A percentile compares a stretch with the other conserved stretches of the same genome.
Evolutionary conservation across 441 rosid species (phyloP).

Genomic region (Viola pubescens): DNA sequence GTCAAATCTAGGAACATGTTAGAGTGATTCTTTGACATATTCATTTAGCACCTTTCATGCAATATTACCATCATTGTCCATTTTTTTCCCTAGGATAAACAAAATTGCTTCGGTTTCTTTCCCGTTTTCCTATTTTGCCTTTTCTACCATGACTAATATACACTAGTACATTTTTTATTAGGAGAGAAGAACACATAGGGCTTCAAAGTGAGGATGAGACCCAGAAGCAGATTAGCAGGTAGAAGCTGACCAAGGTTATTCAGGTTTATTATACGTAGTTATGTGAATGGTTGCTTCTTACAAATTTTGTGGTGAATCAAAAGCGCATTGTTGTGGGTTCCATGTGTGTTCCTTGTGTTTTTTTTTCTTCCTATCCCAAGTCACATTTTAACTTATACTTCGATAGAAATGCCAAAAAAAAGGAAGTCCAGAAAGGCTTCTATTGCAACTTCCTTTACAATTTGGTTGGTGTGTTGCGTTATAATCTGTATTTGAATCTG

Average conservation of each 20-base stretch:
- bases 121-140: no score
- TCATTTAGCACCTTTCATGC: no score
- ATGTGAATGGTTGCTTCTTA: conserved; percentile 27
- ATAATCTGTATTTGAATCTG: not conserved
- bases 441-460: conserved; percentile 14
- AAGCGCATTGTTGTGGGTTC: conserved; percentile 23
- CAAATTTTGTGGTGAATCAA: conserved; percentile 33
- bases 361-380: not conserved
- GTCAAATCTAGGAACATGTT: no score
- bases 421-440: conserved; percentile 20
- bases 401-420: conserved; percentile 35
- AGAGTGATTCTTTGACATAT: no score
- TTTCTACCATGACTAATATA: no score
- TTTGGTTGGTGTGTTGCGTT: conserved; percentile 21
- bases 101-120: no score
- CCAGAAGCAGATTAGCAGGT: conserved; percentile 1
- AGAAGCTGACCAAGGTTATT: conserved; percentile 23
- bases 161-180: no score
- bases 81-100: no score
- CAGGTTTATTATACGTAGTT: conserved; percentile 29
- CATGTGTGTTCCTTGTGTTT: conserved; percentile 17
- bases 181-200: no score
- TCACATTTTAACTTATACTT: conserved; percentile 11
- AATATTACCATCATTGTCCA: no score
- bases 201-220: no score